Base-by-base conservation (phyloP, 2,329 filamentous ascomycete genomes). In the Rutstroemia sydowiana region DNA sequence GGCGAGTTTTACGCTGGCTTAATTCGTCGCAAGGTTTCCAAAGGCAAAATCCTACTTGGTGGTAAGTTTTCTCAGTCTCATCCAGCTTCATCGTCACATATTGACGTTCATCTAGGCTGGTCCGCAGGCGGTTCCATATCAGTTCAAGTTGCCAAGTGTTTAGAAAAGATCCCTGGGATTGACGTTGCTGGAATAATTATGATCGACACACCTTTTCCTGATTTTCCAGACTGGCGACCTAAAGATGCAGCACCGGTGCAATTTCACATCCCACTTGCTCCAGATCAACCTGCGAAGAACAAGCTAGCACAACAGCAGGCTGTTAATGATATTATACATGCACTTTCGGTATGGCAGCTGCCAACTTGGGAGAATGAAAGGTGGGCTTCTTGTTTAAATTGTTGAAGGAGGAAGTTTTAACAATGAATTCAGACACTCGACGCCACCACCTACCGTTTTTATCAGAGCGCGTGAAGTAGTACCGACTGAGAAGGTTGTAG, bases 161-260 rank as follows among this genome's bases (percentile, higher is more conserved):
- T 48, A 14, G 46, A 48, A 18, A 48, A 31, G 5, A 48, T 48
- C 31, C 37, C 46, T 5, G 46, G 42, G 10, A 23, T 48, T 32
- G 28, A 39, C 16, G 46, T 48, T 10, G 46, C 46, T 32, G 46
- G 46, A 11, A 43, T 21, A 18, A 34, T 48, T 5, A 21, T 48
- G 14, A 4, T 48, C 5, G 46, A 48, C 16, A 48, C 46, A 1
- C 46, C 37, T 21, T 48, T 18, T 14, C 46, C 46, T 8, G 37
- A 43, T 31, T 48, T 48, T 21, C 46, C 46, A 3, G 46, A 48
- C 20, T 48, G 46, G 46, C 23, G 46, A 16, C 46, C 46, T n/a
- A 48, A 48, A 11, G 9, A 43, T 23, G 37, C 37, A 26, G 36
- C 46, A 16, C 37, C 46, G 32, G 13, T 41, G 6, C 46, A 43